These are phyloP conservation scores for Medicago lupulina DNA, from an alignment of 306 rosid species.

Conservation along the genomic window DNA sequence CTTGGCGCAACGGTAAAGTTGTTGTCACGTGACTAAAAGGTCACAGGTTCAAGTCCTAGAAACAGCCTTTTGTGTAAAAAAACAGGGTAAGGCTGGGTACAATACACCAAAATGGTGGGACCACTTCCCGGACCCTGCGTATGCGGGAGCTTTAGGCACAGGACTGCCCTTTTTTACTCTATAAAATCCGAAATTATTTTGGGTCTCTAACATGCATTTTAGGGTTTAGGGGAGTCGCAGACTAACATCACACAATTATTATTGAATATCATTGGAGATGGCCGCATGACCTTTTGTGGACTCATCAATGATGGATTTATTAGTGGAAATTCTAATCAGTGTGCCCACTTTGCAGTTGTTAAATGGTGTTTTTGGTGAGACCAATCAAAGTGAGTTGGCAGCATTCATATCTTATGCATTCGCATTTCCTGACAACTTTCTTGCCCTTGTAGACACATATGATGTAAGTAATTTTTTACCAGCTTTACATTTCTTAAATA, in stretches of 20 bases:
- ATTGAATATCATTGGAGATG: no score
- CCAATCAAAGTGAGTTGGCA: constrained; percentile 97
- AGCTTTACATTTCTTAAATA: constrained; percentile 26
- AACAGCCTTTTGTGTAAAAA: no score
- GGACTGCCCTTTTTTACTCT: no score
- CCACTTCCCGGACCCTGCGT: no score
- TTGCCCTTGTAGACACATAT: constrained; percentile 98
- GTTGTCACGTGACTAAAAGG: no score
- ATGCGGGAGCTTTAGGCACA: no score
- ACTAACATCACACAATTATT: background rate
- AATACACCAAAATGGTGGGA: no score
- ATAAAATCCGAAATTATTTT: background rate
- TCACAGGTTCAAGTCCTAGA: no score
- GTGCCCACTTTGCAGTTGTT: constrained; percentile 69
- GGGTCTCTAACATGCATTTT: background rate
- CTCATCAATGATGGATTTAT: constrained; percentile 8
- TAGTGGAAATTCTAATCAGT: constrained; percentile 15
- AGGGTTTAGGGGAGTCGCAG: background rate
- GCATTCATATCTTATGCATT: constrained; percentile 93
- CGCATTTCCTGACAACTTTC: constrained; percentile 89
- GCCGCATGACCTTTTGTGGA: no score
- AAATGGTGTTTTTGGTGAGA: constrained; percentile 78
- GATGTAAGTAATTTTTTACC: constrained; percentile 67
- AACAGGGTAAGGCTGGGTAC: no score
- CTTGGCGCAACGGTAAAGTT: no score